A percentile compares a stretch with the other conserved stretches of the same genome.
Conservation (phyloP, 208 protist species). For the Trypanosoma platydactyli region DNA sequence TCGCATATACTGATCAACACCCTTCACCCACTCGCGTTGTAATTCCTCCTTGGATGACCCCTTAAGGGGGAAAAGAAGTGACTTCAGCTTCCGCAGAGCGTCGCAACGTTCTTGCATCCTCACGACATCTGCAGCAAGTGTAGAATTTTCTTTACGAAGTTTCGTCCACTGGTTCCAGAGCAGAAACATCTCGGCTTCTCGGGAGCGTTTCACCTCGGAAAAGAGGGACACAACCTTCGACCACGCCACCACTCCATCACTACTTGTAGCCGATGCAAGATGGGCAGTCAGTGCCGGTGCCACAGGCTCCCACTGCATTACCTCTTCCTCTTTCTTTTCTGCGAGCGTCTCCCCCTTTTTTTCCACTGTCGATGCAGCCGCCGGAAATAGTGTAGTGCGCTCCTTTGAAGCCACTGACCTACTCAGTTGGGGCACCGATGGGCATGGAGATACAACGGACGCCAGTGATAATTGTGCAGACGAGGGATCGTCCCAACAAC, state of each 20-base stretch:
- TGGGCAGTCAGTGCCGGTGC: constrained; percentile 16
- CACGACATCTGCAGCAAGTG: constrained; percentile 7
- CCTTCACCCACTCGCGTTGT: constrained; percentile 7
- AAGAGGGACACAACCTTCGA: constrained; percentile 18
- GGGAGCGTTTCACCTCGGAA: constrained; percentile 22
- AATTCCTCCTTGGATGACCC: background rate
- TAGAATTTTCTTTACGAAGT: constrained; percentile 1
- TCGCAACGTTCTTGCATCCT: constrained; percentile 21
- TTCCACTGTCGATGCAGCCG: background rate
- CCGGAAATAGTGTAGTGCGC: background rate
- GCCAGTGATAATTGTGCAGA: background rate
- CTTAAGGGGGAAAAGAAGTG: constrained; percentile 1
- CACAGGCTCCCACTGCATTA: constrained; percentile 15
- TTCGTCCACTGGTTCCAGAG: constrained; percentile 18
- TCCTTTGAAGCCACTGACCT: background rate
- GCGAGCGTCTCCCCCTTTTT: background rate
- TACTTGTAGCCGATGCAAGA: background rate
- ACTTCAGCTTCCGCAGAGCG: background rate
- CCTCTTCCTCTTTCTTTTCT: background rate
- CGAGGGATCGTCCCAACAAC: constrained; percentile 7
- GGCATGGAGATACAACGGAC: background rate
- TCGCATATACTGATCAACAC: background rate
- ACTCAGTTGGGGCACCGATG: background rate
- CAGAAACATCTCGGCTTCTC: constrained; percentile 6
- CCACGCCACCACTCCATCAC: constrained; percentile 2